Conservation (phyloP, 257 asterid genomes). For the Misopates orontium region DNA sequence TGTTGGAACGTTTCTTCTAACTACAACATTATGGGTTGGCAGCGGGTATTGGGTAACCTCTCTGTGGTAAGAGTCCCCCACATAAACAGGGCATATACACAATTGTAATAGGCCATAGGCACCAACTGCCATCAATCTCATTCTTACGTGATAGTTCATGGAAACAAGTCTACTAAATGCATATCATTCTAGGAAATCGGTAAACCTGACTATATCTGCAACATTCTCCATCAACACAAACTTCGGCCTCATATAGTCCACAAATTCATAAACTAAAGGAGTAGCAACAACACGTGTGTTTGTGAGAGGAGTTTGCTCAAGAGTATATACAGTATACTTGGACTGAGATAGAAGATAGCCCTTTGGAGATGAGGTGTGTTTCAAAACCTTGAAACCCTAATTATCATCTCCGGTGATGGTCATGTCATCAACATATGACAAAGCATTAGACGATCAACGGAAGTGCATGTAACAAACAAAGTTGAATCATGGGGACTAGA, state of each 20-base stretch:
- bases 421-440: too few species aligned
- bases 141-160: conserved; percentile 67
- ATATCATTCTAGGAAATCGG: conserved; percentile 68
- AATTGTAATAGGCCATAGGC: conserved; percentile 84
- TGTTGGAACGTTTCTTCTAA: conserved; percentile 53
- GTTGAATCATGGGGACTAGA: too few species aligned
- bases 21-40: conserved; percentile 69
- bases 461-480: too few species aligned
- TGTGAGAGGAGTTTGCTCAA: too few species aligned
- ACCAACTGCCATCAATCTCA: conserved; percentile 91
- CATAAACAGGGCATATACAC: conserved; percentile 68
- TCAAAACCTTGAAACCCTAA: too few species aligned
- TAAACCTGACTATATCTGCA: conserved; percentile 66
- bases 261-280: too few species aligned
- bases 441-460: too few species aligned
- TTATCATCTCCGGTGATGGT: too few species aligned
- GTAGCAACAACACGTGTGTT: too few species aligned
- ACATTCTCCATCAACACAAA: conserved; percentile 88
- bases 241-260: conserved; percentile 54
- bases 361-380: too few species aligned
- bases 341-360: too few species aligned
- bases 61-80: conserved; percentile 81
- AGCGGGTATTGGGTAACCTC: conserved; percentile 80
- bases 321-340: too few species aligned
- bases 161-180: conserved; percentile 70